Evolutionary conservation across 2,329 filamentous ascomycete species (phyloP), one percentile per base, ranked within the genome.

Genomic region (Neonectria sp.): DNA sequence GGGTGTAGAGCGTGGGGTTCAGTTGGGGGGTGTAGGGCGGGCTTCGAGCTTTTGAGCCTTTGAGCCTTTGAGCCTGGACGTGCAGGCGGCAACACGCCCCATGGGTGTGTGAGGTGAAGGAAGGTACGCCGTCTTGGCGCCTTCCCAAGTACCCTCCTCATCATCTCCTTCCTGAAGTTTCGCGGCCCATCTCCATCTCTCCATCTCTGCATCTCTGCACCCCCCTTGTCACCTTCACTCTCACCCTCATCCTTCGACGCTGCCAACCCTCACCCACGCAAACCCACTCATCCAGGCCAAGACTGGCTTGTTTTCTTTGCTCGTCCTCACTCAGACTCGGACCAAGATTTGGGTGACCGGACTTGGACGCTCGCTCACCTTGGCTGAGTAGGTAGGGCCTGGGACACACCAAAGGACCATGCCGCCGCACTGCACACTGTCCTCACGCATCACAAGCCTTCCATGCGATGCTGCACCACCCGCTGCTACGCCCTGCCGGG

Each of bases 61-160:
- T 13, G 35, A 13, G 35, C 35, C 35, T 37, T 37, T 17, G 35
- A 37, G 35, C 35, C 15, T 40, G 15, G 37, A n/a, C 15, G 6
- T 33, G 31, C 9, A 53, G 31, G 51, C 31, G 51, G 51, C 31
- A 53, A 53, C 31, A 53, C 51, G 31, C 51, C 51, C 51, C n/a
- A 21, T 11, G 13, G 29, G 49, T 9, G 48, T 33, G 48, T 13
- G 37, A n/a, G 13, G 11, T 7, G 24, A 31, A 15, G 15, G 7
- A 24, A 21, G 40, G 40, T 55, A 55, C 52, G 13, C 49, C 35
- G 17, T 7, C 49, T 53, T 35, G 17, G 49, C 52, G n/a, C 33
- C 52, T 9, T 33, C 29, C 8, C 31, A 55, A 55, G 53, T 56
- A 56, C 53, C 53, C 21, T 27, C 40, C 37, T 35, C 33, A 35